phyloP scores from a whole-genome alignment of 805 yeast genomes.

The Pachysolen tannophilus region DNA sequence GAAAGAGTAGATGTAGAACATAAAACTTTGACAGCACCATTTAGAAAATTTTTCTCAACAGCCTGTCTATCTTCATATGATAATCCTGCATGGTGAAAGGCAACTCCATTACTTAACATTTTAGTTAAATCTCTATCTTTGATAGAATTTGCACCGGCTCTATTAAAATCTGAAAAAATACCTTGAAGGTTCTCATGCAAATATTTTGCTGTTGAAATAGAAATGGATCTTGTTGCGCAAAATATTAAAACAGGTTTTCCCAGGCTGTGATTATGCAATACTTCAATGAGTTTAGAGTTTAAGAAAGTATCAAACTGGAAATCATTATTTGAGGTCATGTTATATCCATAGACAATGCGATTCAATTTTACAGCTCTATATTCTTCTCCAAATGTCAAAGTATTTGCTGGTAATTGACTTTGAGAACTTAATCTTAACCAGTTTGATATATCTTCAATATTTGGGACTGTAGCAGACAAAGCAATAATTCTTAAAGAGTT shows the following conservation, averaged over 20 bases:
- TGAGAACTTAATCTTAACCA: constrained; percentile 28
- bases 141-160: not conserved
- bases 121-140: constrained; percentile 22
- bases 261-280: constrained; percentile 29
- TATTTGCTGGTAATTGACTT: constrained; percentile 20
- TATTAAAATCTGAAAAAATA: not conserved
- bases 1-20: constrained; percentile 57
- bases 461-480: constrained; percentile 47
- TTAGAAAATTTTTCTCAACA: constrained; percentile 36
- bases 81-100: constrained; percentile 55
- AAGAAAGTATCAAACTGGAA: constrained; percentile 39
- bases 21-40: constrained; percentile 33
- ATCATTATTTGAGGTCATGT: constrained; percentile 29
- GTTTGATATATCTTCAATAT: constrained; percentile 35
- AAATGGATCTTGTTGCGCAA: constrained; percentile 45
- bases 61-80: constrained; percentile 34
- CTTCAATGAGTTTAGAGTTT: constrained; percentile 31
- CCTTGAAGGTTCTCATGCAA: constrained; percentile 17
- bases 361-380: constrained; percentile 37
- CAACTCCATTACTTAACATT: constrained; percentile 29
- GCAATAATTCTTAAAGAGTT: constrained; percentile 32
- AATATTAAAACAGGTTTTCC: constrained; percentile 39
- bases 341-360: constrained; percentile 35
- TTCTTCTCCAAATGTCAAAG: constrained; percentile 36
- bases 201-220: constrained; percentile 37